Evolutionary conservation across 2,329 filamentous ascomycete species (phyloP).

Genomic region (Bipolaris gigantea): DNA sequence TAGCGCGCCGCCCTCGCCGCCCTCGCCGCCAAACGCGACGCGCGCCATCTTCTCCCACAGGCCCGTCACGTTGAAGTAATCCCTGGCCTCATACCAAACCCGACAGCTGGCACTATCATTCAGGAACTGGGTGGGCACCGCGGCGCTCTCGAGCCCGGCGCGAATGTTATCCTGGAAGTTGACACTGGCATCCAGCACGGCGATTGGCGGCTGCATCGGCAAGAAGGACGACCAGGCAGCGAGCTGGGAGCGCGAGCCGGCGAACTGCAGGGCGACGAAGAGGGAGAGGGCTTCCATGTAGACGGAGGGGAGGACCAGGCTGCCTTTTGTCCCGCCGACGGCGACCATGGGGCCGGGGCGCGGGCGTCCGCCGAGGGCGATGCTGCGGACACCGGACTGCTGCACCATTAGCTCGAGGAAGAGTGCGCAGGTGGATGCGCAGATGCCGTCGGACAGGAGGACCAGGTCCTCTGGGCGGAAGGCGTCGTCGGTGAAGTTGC

Average conservation of each 20-base stretch:
- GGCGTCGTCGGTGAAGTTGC: slow-evolving; percentile 35
- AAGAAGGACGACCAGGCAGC: slow-evolving; percentile 28
- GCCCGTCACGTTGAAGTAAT: slow-evolving; percentile 55
- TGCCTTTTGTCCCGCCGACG: slow-evolving; percentile 52
- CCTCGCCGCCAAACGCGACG: slow-evolving; percentile 34
- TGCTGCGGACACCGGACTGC: slow-evolving; percentile 47
- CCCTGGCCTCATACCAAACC: slow-evolving; percentile 60
- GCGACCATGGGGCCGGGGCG: slow-evolving; percentile 47
- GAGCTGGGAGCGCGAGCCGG: slow-evolving; percentile 11
- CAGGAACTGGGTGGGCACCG: slow-evolving; percentile 60
- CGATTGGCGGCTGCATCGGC: slow-evolving; percentile 31
- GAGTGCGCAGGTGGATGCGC: slow-evolving; percentile 51
- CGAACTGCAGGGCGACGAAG: slow-evolving; percentile 27
- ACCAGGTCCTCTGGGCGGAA: slow-evolving; percentile 46
- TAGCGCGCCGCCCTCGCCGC: slow-evolving; percentile 25
- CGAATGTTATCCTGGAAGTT: slow-evolving; percentile 48
- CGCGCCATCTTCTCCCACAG: slow-evolving; percentile 53
- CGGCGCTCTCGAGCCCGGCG: slow-evolving; percentile 33
- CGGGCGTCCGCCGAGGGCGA: slow-evolving; percentile 50
- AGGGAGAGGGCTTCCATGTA: slow-evolving; percentile 28
- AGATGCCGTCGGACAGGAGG: slow-evolving; percentile 50
- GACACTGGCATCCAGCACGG: slow-evolving; percentile 27
- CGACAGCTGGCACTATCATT: slow-evolving; percentile 64
- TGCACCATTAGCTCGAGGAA: slow-evolving; percentile 53
- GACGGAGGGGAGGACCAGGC: slow-evolving; percentile 34